Conservation (phyloP, 257 asterid species). For the Ehretia macrophylla region DNA sequence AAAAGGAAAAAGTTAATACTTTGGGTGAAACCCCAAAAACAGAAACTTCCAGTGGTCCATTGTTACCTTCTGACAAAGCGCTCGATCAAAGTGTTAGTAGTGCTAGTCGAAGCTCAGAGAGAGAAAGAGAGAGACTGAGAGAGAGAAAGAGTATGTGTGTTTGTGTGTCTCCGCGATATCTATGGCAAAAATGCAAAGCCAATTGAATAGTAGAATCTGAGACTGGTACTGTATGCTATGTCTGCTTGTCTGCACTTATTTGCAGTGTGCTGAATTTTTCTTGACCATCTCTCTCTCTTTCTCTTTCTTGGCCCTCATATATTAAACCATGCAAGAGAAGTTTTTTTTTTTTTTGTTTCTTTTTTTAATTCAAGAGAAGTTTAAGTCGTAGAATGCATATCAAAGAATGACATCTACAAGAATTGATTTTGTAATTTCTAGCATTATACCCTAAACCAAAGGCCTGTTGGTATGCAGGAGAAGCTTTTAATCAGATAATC, state of each 20-base stretch:
- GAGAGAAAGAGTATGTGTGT: conserved; percentile 3
- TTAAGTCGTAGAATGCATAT: too few species aligned
- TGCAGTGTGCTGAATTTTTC: conserved; percentile 29
- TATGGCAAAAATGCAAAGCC: conserved; percentile 32
- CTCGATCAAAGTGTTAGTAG: conserved; percentile 58
- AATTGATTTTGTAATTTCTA: too few species aligned
- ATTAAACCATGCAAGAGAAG: too few species aligned
- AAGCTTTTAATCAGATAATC: conserved; percentile 29
- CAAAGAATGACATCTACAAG: too few species aligned
- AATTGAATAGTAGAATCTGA: conserved; percentile 47
- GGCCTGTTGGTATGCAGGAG: conserved; percentile 15
- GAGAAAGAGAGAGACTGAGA: conserved; percentile 8
- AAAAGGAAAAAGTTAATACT: conserved; percentile 62
- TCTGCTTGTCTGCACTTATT: conserved; percentile 23
- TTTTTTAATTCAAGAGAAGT: too few species aligned
- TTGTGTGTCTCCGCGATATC: conserved; percentile 22
- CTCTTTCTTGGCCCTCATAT: background rate
- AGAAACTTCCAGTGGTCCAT: conserved; percentile 96
- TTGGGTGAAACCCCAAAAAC: conserved; percentile 95
- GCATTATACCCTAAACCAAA: too few species aligned
- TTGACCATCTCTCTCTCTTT: conserved; percentile 30
- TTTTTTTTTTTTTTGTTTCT: too few species aligned
- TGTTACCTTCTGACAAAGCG: conserved; percentile 56
- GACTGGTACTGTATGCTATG: conserved; percentile 24
- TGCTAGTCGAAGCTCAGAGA: conserved; percentile 26